Conservation (phyloP, 345 rosid species). For the Heritiera littoralis region DNA sequence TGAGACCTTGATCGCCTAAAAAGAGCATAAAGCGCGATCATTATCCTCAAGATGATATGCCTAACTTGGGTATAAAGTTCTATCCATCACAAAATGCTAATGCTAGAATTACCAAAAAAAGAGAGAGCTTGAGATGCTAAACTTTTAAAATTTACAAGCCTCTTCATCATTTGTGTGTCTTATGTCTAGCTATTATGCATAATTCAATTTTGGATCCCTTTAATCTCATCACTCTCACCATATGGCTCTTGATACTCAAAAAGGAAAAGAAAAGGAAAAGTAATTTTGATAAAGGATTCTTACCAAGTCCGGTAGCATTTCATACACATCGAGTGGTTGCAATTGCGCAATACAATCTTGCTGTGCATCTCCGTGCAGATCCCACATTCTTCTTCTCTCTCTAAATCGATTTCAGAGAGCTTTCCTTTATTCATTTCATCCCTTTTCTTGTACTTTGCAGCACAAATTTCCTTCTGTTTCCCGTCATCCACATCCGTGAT, state of each 20-base stretch:
- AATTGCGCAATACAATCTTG: conserved; percentile 75
- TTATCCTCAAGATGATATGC: neutral
- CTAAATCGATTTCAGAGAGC: conserved; percentile 67
- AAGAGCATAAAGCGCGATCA: neutral
- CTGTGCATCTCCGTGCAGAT: conserved; percentile 77
- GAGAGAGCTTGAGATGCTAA: neutral
- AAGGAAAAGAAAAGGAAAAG: neutral
- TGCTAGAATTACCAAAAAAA: too few relatives aligned
- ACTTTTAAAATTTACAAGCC: too few relatives aligned
- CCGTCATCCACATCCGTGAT: conserved; percentile 69
- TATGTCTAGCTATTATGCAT: neutral
- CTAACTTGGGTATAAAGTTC: neutral
- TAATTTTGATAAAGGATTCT: conserved; percentile 7
- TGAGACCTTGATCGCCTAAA: conserved; percentile 66
- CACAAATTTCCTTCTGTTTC: conserved; percentile 71
- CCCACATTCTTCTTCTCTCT: conserved; percentile 90
- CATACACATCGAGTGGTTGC: conserved; percentile 83
- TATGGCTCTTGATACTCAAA: neutral
- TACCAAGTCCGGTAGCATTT: conserved; percentile 80
- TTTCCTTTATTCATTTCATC: conserved; percentile 62
- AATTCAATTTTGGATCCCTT: neutral
- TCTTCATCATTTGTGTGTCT: neutral
- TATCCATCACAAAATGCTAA: too few relatives aligned
- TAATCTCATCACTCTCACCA: neutral
- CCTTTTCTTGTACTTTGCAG: conserved; percentile 51